These are phyloP conservation scores for Metarhizium brunneum DNA, from an alignment of 2,329 filamentous ascomycete genomes.

Conservation along the genomic window DNA sequence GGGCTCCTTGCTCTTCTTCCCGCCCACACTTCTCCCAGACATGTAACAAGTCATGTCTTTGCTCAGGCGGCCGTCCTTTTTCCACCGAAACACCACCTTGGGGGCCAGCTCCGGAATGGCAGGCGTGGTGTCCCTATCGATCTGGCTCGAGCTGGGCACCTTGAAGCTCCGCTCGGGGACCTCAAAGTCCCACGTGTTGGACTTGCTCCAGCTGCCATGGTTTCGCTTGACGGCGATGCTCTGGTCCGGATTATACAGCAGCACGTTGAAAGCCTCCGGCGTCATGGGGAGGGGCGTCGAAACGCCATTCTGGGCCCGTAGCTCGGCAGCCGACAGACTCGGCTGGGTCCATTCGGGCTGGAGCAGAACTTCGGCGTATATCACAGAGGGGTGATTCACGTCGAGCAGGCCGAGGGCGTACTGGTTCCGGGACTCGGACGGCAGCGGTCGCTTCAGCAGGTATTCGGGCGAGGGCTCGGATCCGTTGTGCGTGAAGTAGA, in stretches of 20 bases:
- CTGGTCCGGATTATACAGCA: slow-evolving; percentile 92
- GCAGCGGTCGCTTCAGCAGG: slow-evolving; percentile 64
- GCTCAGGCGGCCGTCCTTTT: slow-evolving; percentile 73
- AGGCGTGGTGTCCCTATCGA: slow-evolving; percentile 60
- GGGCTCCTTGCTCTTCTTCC: slow-evolving; percentile 81
- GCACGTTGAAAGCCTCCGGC: slow-evolving; percentile 71
- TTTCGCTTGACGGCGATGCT: slow-evolving; percentile 62
- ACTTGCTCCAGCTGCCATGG: slow-evolving; percentile 69
- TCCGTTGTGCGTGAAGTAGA: slow-evolving; percentile 61
- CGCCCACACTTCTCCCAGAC: slow-evolving; percentile 64
- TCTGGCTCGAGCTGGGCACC: slow-evolving; percentile 63
- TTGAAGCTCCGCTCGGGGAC: slow-evolving; percentile 81
- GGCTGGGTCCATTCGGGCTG: slow-evolving; percentile 81
- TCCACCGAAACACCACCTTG: slow-evolving; percentile 80
- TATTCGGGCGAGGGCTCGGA: slow-evolving; percentile 74
- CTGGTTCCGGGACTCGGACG: slow-evolving; percentile 63
- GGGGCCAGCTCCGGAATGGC: slow-evolving; percentile 45
- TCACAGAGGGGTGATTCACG: slow-evolving; percentile 66
- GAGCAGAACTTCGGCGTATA: slow-evolving; percentile 81
- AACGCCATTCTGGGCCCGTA: slow-evolving; percentile 56
- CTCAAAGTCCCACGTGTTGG: slow-evolving; percentile 82
- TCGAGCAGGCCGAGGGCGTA: slow-evolving; percentile 85
- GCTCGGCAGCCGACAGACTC: slow-evolving; percentile 69
- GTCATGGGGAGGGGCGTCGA: slow-evolving; percentile 58
- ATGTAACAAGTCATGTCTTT: slow-evolving; percentile 86